Percentiles rank a stretch among this genome's conserved stretches.
phyloP scores from a whole-genome alignment of 345 rosid species.

The Salix exigua region DNA sequence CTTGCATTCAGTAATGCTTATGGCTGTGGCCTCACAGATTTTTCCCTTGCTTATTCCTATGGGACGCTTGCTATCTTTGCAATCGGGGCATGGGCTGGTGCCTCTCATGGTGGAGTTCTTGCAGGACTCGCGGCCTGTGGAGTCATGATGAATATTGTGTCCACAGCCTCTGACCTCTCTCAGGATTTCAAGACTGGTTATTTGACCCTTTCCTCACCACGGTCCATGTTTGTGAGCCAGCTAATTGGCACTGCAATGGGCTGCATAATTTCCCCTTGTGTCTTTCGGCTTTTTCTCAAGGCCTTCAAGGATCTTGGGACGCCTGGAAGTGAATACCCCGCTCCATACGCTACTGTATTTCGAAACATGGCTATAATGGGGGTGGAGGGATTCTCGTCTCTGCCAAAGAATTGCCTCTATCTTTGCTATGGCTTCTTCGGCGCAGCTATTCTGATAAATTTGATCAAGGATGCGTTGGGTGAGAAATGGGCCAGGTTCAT shows the following conservation, averaged over 20 bases:
- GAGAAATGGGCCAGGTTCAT: slow-evolving; percentile 15
- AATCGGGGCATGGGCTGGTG: slow-evolving; percentile 29
- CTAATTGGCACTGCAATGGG: slow-evolving; percentile 30
- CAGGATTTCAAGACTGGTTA: slow-evolving; percentile 35
- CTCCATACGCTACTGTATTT: not conserved
- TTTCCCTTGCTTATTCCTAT: slow-evolving; percentile 15
- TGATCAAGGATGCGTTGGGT: slow-evolving; percentile 15
- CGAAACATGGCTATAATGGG: not conserved
- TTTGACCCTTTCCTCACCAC: slow-evolving; percentile 26
- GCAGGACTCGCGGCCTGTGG: slow-evolving; percentile 31
- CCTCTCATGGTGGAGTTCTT: slow-evolving; percentile 19
- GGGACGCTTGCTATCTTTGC: slow-evolving; percentile 24
- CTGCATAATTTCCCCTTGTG: slow-evolving; percentile 21
- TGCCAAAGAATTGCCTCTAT: not conserved
- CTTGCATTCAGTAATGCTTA: slow-evolving; percentile 32
- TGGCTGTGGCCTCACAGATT: slow-evolving; percentile 31
- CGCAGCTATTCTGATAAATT: slow-evolving; percentile 28
- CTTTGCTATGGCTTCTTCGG: slow-evolving; percentile 42
- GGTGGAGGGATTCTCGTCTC: not conserved
- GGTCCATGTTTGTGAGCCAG: slow-evolving; percentile 35
- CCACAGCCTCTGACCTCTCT: slow-evolving; percentile 26
- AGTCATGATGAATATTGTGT: slow-evolving; percentile 29
- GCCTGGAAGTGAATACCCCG: not conserved
- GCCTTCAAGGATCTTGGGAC: slow-evolving; percentile 11
- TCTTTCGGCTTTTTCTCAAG: slow-evolving; percentile 32